Evolutionary conservation across 768 basidiomycete species (phyloP).

Genomic region (Kwoniella dejecticola): DNA sequence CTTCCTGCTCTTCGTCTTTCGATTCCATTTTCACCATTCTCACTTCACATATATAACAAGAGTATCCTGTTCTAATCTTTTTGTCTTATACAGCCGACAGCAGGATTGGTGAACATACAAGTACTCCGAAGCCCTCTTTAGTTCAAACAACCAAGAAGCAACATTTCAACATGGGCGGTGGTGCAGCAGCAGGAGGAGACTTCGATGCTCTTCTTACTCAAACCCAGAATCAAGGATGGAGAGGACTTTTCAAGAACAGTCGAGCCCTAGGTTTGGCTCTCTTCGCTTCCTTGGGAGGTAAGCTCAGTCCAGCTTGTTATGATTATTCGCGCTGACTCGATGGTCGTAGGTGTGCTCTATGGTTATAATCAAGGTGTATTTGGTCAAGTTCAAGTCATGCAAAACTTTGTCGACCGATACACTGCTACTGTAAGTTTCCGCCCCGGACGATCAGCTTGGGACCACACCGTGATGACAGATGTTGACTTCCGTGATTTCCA

Average conservation of each 20-base stretch:
- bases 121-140: background rate
- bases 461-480: conserved; percentile 22
- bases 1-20: too few relatives aligned
- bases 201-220: conserved; percentile 52
- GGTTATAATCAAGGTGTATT: conserved; percentile 70
- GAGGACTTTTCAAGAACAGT: conserved; percentile 63
- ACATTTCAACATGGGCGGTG: conserved; percentile 50
- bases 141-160: conserved; percentile 1
- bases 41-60: too few relatives aligned
- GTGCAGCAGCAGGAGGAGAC: conserved; percentile 41
- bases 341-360: conserved; percentile 61
- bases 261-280: conserved; percentile 69
- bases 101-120: too few relatives aligned
- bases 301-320: background rate
- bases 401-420: conserved; percentile 41
- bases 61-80: too few relatives aligned
- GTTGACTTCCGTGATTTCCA: conserved; percentile 9
- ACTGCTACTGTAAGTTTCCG: conserved; percentile 28
- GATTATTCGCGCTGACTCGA: background rate
- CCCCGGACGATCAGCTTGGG: background rate
- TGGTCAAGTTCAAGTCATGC: conserved; percentile 69
- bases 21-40: too few relatives aligned
- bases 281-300: conserved; percentile 73
- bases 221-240: conserved; percentile 64
- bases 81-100: too few relatives aligned